Conservation (phyloP, 164 flowering plant genomes). For the Paratinospora sagittata region DNA sequence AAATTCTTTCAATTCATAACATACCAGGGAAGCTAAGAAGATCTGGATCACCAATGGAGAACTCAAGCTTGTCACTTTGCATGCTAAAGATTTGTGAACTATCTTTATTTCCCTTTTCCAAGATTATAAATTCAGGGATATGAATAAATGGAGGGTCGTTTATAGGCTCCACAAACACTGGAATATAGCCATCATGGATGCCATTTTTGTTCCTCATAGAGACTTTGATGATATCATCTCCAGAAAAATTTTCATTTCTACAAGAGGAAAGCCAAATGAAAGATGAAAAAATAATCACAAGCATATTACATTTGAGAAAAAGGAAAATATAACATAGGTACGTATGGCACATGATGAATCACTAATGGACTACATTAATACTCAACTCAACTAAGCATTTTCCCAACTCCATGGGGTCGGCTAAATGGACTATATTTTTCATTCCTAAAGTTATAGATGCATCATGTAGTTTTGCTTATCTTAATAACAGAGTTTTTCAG, state of each 20-base stretch:
- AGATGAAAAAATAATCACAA: background rate
- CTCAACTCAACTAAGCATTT: no score
- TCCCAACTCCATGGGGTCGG: no score
- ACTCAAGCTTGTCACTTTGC: constrained; percentile 41
- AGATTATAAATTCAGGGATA: constrained; percentile 48
- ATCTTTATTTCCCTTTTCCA: constrained; percentile 31
- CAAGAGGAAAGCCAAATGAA: constrained; percentile 5
- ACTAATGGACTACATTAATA: background rate
- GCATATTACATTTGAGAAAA: background rate
- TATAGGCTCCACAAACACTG: constrained; percentile 67
- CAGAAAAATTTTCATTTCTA: constrained; percentile 73
- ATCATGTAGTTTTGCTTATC: background rate
- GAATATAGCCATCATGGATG: constrained; percentile 39
- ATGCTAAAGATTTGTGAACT: constrained; percentile 39
- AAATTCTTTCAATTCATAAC: constrained; percentile 8
- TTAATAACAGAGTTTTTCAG: background rate
- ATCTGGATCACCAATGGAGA: constrained; percentile 79
- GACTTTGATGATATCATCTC: constrained; percentile 51
- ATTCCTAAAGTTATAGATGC: background rate
- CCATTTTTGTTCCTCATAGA: constrained; percentile 70
- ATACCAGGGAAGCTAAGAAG: constrained; percentile 59
- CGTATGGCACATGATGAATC: background rate
- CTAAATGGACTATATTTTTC: no score
- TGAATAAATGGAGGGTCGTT: constrained; percentile 82
- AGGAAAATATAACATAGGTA: no score